phyloP scores from a whole-genome alignment of 2,329 filamentous ascomycete species.

The Parafenestella ontariensis region DNA sequence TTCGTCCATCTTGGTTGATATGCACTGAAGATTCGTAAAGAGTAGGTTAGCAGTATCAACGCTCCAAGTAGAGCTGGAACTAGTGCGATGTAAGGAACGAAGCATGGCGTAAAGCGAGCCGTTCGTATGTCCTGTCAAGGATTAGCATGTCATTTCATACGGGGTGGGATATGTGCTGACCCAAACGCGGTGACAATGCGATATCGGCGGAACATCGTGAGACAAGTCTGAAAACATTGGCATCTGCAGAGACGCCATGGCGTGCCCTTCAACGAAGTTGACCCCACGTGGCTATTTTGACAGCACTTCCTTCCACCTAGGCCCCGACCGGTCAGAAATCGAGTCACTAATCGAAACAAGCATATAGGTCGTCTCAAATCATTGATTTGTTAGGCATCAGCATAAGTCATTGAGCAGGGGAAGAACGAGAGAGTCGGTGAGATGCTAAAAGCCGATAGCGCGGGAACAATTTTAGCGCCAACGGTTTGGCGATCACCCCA shows the following conservation, averaged over 20 bases:
- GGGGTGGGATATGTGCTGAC: constrained; percentile 12
- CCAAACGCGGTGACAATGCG: constrained; percentile 39
- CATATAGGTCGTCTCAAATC: constrained; percentile 19
- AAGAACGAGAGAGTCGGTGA: not conserved
- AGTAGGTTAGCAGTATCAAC: constrained; percentile 48
- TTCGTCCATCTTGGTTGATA: constrained; percentile 59
- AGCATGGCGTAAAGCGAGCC: constrained; percentile 52
- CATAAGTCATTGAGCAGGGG: not conserved
- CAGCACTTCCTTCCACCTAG: constrained; percentile 29
- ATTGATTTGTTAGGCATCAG: constrained; percentile 13
- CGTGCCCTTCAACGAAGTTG: constrained; percentile 3
- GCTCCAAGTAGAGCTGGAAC: constrained; percentile 48
- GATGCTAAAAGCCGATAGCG: not conserved
- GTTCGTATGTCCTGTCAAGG: constrained; percentile 40
- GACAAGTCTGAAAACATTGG: constrained; percentile 22
- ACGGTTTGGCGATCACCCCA: not conserved
- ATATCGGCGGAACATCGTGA: constrained; percentile 24
- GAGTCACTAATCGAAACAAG: constrained; percentile 8
- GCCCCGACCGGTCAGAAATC: constrained; percentile 22
- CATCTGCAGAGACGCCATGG: constrained; percentile 36
- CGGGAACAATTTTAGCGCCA: not conserved
- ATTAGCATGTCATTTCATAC: constrained; percentile 12
- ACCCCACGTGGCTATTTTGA: constrained; percentile 16
- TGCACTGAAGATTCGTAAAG: constrained; percentile 37
- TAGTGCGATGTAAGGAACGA: constrained; percentile 48